Percentiles rank a stretch among this genome's conserved stretches.
Conservation (phyloP, 352 stramenopile species). For the Phytophthora tubulina region DNA sequence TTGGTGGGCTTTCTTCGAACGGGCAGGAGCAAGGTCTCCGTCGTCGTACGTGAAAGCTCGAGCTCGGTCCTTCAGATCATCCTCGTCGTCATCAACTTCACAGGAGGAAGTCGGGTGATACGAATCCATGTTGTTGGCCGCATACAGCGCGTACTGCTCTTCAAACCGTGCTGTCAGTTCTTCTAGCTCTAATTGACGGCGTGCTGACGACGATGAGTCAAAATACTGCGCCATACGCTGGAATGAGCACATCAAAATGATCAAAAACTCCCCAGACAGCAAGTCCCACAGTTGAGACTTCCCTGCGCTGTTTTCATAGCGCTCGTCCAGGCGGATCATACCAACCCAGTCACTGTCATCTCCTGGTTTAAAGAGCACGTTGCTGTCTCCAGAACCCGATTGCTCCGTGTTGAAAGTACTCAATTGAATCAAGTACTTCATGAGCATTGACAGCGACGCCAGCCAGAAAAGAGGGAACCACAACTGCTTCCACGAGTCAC, state of each 20-base stretch:
- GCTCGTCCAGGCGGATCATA: slow-evolving; percentile 59
- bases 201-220: slow-evolving; percentile 54
- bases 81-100: slow-evolving; percentile 63
- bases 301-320: slow-evolving; percentile 42
- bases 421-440: slow-evolving; percentile 80
- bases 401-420: slow-evolving; percentile 58
- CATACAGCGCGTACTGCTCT: slow-evolving; percentile 54
- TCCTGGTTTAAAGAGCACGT: slow-evolving; percentile 53
- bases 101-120: slow-evolving; percentile 62
- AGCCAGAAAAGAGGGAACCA: slow-evolving; percentile 89
- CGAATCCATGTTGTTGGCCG: slow-evolving; percentile 45
- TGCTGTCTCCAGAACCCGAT: slow-evolving; percentile 15
- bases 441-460: slow-evolving; percentile 58
- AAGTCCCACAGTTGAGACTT: slow-evolving; percentile 64
- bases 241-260: slow-evolving; percentile 81
- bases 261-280: slow-evolving; percentile 61
- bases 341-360: slow-evolving; percentile 71
- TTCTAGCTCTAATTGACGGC: slow-evolving; percentile 45
- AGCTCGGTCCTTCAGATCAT: slow-evolving; percentile 56
- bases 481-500: slow-evolving; percentile 68
- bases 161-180: slow-evolving; percentile 57
- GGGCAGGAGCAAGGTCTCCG: slow-evolving; percentile 19
- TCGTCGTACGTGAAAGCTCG: slow-evolving; percentile 47
- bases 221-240: slow-evolving; percentile 81
- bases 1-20: slow-evolving; percentile 24